Conservation (phyloP, 2,329 filamentous ascomycete genomes). For the Microascus cirrosus region DNA sequence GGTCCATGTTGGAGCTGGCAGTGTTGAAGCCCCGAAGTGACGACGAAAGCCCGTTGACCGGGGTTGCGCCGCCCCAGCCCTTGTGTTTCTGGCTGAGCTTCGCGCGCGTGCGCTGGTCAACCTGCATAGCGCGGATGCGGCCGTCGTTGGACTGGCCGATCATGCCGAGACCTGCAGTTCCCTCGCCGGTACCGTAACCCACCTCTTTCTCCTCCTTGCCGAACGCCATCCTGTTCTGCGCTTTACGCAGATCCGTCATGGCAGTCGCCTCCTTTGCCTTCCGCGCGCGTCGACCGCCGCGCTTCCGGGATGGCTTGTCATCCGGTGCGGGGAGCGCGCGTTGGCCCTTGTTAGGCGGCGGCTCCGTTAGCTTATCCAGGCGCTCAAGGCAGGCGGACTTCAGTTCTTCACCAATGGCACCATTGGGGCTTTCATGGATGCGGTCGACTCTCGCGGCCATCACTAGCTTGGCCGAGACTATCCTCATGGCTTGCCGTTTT, state of each 20-base stretch:
- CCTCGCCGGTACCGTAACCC: constrained; percentile 78
- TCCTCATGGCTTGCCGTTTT: constrained; percentile 88
- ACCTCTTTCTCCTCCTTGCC: constrained; percentile 92
- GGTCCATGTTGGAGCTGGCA: constrained; percentile 49
- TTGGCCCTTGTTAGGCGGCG: constrained; percentile 77
- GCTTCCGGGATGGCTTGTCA: constrained; percentile 88
- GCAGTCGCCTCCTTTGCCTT: constrained; percentile 95
- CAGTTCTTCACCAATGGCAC: constrained; percentile 71
- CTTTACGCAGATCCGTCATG: constrained; percentile 93
- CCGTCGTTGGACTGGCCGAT: constrained; percentile 82
- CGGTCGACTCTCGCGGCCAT: constrained; percentile 88
- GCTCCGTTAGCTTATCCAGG: constrained; percentile 85
- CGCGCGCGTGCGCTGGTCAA: constrained; percentile 86
- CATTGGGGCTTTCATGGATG: constrained; percentile 70
- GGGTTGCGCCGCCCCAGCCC: constrained; percentile 74
- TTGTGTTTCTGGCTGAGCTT: constrained; percentile 93
- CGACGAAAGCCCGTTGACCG: constrained; percentile 58
- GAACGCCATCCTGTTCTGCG: constrained; percentile 92
- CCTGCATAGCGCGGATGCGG: constrained; percentile 76
- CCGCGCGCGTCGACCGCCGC: constrained; percentile 77
- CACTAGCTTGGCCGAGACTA: constrained; percentile 85
- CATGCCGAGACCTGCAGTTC: constrained; percentile 86
- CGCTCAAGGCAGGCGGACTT: constrained; percentile 74
- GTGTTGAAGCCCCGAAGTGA: constrained; percentile 71
- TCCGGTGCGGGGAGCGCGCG: constrained; percentile 85